phyloP scores from a whole-genome alignment of 768 basidiomycete species.

The Pisolithus albus region DNA sequence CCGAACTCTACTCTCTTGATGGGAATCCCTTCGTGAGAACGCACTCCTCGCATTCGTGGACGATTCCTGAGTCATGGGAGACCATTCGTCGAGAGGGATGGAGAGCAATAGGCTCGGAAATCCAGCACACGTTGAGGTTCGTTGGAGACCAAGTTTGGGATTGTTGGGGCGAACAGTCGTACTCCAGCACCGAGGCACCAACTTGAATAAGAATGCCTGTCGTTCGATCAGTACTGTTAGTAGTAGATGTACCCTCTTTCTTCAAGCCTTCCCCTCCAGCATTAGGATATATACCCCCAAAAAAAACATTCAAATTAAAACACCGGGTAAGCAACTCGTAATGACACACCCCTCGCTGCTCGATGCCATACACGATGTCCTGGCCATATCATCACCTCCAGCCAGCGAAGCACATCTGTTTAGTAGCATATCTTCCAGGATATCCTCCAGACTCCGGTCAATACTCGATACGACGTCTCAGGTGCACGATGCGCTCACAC shows the following conservation, averaged over 20 bases:
- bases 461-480: constrained; percentile 47
- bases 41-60: constrained; percentile 34
- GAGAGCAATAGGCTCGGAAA: constrained; percentile 30
- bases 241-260: too few species aligned
- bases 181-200: constrained; percentile 19
- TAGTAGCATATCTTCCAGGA: constrained; percentile 11
- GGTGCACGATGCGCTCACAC: constrained; percentile 45
- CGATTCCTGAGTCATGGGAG: constrained; percentile 30
- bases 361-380: constrained; percentile 21
- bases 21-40: constrained; percentile 22
- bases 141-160: constrained; percentile 39
- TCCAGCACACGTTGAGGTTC: constrained; percentile 34
- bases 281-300: too few species aligned
- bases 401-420: constrained; percentile 22
- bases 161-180: constrained; percentile 30
- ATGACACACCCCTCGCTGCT: constrained; percentile 19
- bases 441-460: constrained; percentile 37
- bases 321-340: neutral
- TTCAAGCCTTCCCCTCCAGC: too few species aligned
- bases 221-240: neutral
- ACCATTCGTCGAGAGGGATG: constrained; percentile 37
- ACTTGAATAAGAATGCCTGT: constrained; percentile 14
- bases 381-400: constrained; percentile 15
- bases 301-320: too few species aligned
- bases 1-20: constrained; percentile 55